These are phyloP conservation scores for Sclerotinia borealis DNA, from an alignment of 2,329 filamentous ascomycete species.

Conservation along the genomic window DNA sequence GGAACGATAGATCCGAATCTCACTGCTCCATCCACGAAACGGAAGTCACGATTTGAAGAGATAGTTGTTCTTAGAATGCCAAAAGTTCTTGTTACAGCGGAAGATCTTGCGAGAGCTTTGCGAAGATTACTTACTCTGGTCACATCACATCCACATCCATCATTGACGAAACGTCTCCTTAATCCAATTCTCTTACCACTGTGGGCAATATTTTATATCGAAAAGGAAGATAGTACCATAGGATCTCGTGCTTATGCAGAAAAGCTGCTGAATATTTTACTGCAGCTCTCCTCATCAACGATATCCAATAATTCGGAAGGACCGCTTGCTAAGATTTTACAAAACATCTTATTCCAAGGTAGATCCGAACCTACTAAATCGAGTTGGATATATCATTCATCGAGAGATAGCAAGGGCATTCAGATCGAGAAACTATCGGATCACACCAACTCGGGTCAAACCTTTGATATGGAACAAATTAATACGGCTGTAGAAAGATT, in stretches of 20 bases:
- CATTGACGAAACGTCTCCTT: constrained; percentile 56
- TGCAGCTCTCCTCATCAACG: constrained; percentile 46
- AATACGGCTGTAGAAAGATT: constrained; percentile 42
- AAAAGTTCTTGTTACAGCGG: constrained; percentile 36
- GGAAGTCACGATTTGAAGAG: constrained; percentile 3
- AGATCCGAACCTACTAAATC: constrained; percentile 28
- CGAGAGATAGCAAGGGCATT: constrained; percentile 40
- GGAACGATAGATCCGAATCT: constrained; percentile 41
- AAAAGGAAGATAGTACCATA: not conserved
- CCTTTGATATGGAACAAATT: constrained; percentile 25
- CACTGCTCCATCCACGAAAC: not conserved
- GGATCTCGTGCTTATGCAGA: not conserved
- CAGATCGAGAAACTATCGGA: constrained; percentile 39
- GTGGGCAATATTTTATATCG: constrained; percentile 50
- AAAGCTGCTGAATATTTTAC: constrained; percentile 49
- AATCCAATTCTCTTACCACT: constrained; percentile 53
- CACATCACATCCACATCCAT: constrained; percentile 60
- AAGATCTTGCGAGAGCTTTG: constrained; percentile 46
- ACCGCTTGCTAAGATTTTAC: constrained; percentile 44
- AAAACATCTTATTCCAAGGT: constrained; percentile 52
- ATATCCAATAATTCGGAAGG: constrained; percentile 34
- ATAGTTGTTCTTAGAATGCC: constrained; percentile 18
- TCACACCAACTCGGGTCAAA: not conserved
- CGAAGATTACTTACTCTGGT: constrained; percentile 50
- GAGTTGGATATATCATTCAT: constrained; percentile 49